These are phyloP conservation scores for Penicillium alfredii DNA, from an alignment of 495 filamentous ascomycete genomes.

Conservation along the genomic window DNA sequence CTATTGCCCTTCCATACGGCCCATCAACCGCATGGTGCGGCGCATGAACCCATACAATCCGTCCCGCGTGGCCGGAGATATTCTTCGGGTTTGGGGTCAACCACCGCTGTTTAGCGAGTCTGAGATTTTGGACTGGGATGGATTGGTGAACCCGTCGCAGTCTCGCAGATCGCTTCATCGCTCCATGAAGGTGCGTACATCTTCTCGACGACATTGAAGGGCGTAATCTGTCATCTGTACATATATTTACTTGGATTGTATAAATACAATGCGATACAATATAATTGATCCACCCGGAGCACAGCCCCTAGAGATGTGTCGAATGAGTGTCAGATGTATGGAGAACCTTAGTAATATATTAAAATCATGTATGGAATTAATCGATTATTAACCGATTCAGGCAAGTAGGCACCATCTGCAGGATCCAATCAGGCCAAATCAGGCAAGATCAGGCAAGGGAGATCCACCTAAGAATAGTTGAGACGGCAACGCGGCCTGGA, in stretches of 20 bases:
- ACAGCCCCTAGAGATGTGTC: no score
- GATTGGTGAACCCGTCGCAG: slow-evolving; percentile 24
- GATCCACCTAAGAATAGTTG: slow-evolving; percentile 33
- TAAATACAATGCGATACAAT: no score
- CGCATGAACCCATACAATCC: slow-evolving; percentile 29
- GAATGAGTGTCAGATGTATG: no score
- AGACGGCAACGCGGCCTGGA: slow-evolving; percentile 33
- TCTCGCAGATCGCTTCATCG: slow-evolving; percentile 13
- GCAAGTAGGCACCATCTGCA: no score
- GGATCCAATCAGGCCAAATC: slow-evolving; percentile 1
- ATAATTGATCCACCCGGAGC: no score
- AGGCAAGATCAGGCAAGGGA: slow-evolving; percentile 8
- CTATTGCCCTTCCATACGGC: slow-evolving; percentile 21
- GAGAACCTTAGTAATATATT: no score
- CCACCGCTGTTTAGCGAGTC: slow-evolving; percentile 21
- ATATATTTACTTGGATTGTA: no score
- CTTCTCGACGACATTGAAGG: no score
- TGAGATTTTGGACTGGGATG: slow-evolving; percentile 8
- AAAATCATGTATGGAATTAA: slow-evolving; percentile 5
- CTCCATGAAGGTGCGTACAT: no score
- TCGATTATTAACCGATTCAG: slow-evolving; percentile 5
- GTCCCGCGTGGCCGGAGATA: slow-evolving; percentile 26
- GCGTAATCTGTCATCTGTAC: no score
- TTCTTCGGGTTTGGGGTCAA: slow-evolving; percentile 33
- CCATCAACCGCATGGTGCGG: slow-evolving; percentile 33